Evolutionary conservation across 2,329 filamentous ascomycete genomes (phyloP).

Genomic region (Huntiella bhutanensis): DNA sequence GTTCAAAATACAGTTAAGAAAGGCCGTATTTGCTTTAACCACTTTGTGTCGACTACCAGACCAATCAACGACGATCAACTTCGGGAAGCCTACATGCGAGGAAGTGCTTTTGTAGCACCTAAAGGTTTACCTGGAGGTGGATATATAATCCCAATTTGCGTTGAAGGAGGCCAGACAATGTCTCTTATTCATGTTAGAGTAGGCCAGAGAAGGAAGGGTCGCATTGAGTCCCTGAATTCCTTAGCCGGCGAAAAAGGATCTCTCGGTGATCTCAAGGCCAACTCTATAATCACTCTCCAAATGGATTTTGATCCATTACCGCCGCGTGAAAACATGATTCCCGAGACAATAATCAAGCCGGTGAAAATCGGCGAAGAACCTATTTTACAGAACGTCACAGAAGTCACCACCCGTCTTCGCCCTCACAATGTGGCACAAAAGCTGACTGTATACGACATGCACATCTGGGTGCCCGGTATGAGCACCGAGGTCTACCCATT

Average conservation of each 20-base stretch:
- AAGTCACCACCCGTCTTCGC: neutral
- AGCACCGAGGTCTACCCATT: slow-evolving; percentile 4
- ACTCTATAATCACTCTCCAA: slow-evolving; percentile 2
- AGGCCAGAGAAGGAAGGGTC: neutral
- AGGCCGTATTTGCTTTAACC: slow-evolving; percentile 7
- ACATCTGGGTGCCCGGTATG: slow-evolving; percentile 4
- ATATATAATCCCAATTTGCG: slow-evolving; percentile 6
- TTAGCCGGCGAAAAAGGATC: neutral
- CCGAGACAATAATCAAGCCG: neutral
- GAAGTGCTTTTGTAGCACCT: slow-evolving; percentile 4
- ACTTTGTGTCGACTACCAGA: slow-evolving; percentile 1
- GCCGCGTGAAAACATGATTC: neutral
- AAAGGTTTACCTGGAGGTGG: slow-evolving; percentile 4
- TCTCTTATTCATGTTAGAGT: slow-evolving; percentile 2
- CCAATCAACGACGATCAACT: neutral
- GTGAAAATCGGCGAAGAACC: neutral
- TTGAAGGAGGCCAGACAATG: slow-evolving; percentile 3
- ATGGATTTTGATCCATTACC: slow-evolving; percentile 3
- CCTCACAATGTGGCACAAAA: neutral
- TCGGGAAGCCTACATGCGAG: slow-evolving; percentile 5
- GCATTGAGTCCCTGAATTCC: neutral
- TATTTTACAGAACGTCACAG: neutral
- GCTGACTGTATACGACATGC: neutral
- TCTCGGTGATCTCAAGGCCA: neutral
- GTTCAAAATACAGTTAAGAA: neutral